Evolutionary conservation across 495 filamentous ascomycete species (phyloP), one percentile per base, ranked within the genome.

Genomic region (Tuber umbilicatum): DNA sequence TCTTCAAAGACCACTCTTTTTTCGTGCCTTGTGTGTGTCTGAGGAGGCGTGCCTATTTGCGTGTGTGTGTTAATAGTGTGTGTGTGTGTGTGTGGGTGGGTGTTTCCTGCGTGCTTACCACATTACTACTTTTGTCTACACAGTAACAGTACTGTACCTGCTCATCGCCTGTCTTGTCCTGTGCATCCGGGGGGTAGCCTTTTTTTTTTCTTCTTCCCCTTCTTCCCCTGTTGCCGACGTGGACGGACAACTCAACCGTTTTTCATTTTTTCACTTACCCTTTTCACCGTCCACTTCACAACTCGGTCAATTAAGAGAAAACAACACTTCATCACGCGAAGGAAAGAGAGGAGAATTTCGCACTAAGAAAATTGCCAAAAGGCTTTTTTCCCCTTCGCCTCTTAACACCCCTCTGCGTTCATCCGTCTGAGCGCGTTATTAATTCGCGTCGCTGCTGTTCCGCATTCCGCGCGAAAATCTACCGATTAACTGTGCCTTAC

Each of bases 401-500:
- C 17, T 35, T 64, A 14, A 64, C 55, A 64, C 55, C 55, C 10
- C 55, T 31, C 55, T 64, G 55, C 55, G 5, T 19, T 27, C 27
- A 64, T 35, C 55, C 55, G 55, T 64, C 55, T 64, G 55, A 64
- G 55, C 55, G 55, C 55, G 55, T 64, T 64, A 64, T 64, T 64
- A 35, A 64, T 64, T 64, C 55, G 55, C 55, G 55, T 64, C 55
- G 55, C 55, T 35, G 31, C 55, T 64, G 55, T 64, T 31, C 55
- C 55, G 27, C 31, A 64, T 64, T 64, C 55, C 55, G 55, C 55
- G 55, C 55, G 55, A 64, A 64, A 64, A 64, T 35, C 27, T 64
- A 64, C 55, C 55, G 55, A 35, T 64, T 17, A 64, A 64, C 55
- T 64, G 55, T 64, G 55, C 55, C 55, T 64, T 64, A 64, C 55